phyloP scores from a whole-genome alignment of 208 protist species.

The Naegleria fowleri region DNA sequence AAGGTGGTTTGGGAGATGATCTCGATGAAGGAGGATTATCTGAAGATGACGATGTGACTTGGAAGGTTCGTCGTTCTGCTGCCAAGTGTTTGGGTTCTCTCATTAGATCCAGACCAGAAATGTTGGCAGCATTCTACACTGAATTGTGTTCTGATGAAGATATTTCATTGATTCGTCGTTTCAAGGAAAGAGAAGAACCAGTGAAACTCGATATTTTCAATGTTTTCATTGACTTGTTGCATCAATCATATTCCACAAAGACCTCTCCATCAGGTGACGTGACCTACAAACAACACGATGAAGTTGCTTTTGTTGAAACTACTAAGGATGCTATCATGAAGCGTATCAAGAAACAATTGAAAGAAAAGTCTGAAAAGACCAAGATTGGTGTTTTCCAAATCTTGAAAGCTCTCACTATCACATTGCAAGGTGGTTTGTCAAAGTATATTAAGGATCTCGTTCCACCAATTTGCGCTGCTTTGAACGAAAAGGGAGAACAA shows the following conservation, averaged over 20 bases:
- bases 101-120: slow-evolving; percentile 55
- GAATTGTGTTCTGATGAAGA: slow-evolving; percentile 31
- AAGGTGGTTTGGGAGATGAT: slow-evolving; percentile 21
- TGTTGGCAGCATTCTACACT: slow-evolving; percentile 45
- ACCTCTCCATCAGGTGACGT: slow-evolving; percentile 24
- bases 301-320: slow-evolving; percentile 28
- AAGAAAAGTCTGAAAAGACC: slow-evolving; percentile 56
- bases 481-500: slow-evolving; percentile 16
- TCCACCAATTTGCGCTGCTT: neutral
- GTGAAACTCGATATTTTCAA: slow-evolving; percentile 63
- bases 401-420: slow-evolving; percentile 49
- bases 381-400: slow-evolving; percentile 50
- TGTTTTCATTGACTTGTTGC: slow-evolving; percentile 55
- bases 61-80: slow-evolving; percentile 65
- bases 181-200: slow-evolving; percentile 62
- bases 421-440: neutral
- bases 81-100: slow-evolving; percentile 60
- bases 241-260: slow-evolving; percentile 33
- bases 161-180: slow-evolving; percentile 22
- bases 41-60: slow-evolving; percentile 62
- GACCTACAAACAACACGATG: slow-evolving; percentile 19
- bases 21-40: slow-evolving; percentile 17
- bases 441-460: neutral
- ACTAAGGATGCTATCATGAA: slow-evolving; percentile 34
- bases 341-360: slow-evolving; percentile 47